Conservation (phyloP, 208 protist species). For the Strigomonas galati region DNA sequence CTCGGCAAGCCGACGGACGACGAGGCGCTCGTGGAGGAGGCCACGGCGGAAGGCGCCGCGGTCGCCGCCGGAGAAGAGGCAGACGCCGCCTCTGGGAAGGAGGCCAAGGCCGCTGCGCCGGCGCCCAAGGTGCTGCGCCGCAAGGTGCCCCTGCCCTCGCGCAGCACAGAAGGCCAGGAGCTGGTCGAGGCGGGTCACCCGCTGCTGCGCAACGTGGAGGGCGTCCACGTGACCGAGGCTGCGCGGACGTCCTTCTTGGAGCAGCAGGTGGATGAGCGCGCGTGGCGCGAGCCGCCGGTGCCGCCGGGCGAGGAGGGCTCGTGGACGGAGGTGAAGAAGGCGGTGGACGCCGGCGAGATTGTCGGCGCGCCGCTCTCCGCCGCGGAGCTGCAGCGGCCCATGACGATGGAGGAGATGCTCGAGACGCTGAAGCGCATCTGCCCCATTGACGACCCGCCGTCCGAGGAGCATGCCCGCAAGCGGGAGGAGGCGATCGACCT, state of each 20-base stretch:
- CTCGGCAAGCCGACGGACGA: constrained; percentile 1
- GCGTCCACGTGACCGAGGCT: constrained; percentile 56
- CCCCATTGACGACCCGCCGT: constrained; percentile 72
- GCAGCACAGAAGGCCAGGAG: constrained; percentile 50
- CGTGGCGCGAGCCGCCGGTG: constrained; percentile 84
- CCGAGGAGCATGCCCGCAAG: constrained; percentile 56
- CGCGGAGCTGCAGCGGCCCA: constrained; percentile 55
- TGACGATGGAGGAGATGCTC: constrained; percentile 78
- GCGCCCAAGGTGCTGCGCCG: constrained; percentile 73
- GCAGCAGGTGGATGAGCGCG: constrained; percentile 79
- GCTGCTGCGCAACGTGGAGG: constrained; percentile 47
- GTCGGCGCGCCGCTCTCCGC: constrained; percentile 53
- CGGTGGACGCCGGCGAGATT: constrained; percentile 60
- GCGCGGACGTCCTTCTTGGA: constrained; percentile 74
- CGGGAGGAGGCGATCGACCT: constrained; percentile 45
- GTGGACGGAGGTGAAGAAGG: constrained; percentile 81
- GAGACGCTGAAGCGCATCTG: constrained; percentile 29
- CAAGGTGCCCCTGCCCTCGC: constrained; percentile 57
- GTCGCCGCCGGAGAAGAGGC: background rate
- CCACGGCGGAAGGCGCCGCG: background rate
- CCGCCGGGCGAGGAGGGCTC: constrained; percentile 83
- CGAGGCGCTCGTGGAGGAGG: background rate
- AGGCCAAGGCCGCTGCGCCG: background rate
- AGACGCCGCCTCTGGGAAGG: background rate
- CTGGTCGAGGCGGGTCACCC: constrained; percentile 80